These are phyloP conservation scores for Boletus pseudo-olivaceus DNA, from an alignment of 768 basidiomycete genomes.

Conservation along the genomic window DNA sequence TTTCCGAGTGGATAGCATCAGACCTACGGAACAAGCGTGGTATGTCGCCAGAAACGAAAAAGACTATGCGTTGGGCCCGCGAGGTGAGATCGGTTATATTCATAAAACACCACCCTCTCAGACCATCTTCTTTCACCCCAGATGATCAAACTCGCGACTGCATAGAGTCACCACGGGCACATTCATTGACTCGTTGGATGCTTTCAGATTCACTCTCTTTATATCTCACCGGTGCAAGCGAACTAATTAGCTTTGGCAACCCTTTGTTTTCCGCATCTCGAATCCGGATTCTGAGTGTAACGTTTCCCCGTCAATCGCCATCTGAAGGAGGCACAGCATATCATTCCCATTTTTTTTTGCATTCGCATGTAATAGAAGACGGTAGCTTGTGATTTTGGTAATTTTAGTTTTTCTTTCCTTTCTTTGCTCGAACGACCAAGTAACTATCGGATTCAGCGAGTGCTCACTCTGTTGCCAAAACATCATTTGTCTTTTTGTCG, in stretches of 20 bases:
- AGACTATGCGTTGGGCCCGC: conserved; percentile 89
- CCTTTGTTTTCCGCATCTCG: conserved; percentile 11
- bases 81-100: conserved; percentile 54
- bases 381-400: conserved; percentile 30
- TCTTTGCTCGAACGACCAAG: conserved; percentile 7
- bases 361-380: conserved; percentile 59
- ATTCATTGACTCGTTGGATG: conserved; percentile 21
- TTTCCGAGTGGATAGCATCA: conserved; percentile 73
- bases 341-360: conserved; percentile 37
- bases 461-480: conserved; percentile 4
- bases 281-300: conserved; percentile 15
- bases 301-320: conserved; percentile 39
- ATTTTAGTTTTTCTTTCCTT: conserved; percentile 14
- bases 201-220: conserved; percentile 33
- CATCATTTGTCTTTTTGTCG: background rate
- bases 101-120: background rate
- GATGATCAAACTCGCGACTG: conserved; percentile 80
- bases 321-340: conserved; percentile 70
- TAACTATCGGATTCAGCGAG: conserved; percentile 11
- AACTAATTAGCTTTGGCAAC: conserved; percentile 37
- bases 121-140: conserved; percentile 24
- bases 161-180: conserved; percentile 41
- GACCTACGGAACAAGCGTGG: conserved; percentile 74
- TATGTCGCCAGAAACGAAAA: conserved; percentile 75
- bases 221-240: conserved; percentile 44